Base-by-base conservation (phyloP, 2,329 filamentous ascomycete genomes). In the Pyrenochaeta sp. region DNA sequence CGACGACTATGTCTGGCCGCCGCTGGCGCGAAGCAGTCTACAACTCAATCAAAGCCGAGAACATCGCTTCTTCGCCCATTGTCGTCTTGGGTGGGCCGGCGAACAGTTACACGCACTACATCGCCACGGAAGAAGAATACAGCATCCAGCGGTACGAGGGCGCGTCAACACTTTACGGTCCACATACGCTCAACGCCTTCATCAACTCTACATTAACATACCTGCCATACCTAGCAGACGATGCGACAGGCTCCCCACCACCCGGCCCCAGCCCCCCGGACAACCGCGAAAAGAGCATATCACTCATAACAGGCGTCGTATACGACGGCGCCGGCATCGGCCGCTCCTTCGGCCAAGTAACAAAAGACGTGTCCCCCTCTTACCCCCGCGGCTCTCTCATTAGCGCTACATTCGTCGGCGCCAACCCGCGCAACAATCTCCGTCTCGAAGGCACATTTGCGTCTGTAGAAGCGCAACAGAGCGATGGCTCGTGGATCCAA, bases 381-480 rank as follows among this genome's bases (percentile, higher is more conserved):
- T 92, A 91, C 72, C 62, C 77, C 0, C 78, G 84, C 8, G 91
- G 92, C 3, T 83, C 86, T 32, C 80, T 81, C 3, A 86, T 93
- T 48, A 84, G 80, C 15, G 90, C 85, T 0, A 88, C 83, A 0
- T 97, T 97, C 75, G 86, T 94, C 2, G 94, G 90, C 15, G 93
- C 93, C 0, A 97, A 97, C 70, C 94, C 94, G 15, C 86, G 94
- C 30, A 97, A 97, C 75, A 91, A 97, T 64, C 85, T 97, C 30
- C 86, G 88, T 1, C 86, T 92, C 1, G 93, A 91, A 69, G 84
- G 83, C 2, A 96, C 92, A 0, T 97, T 88, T 76, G 89, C 89
- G 0, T 86, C 90, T 0, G 85, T 97, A 0, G 93, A 97, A 80
- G 82, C 82, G 70, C 82, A 86, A 47, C 74, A 83, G 67, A 39